phyloP scores from a whole-genome alignment of 306 rosid genomes.

The Medicago ruthenica region DNA sequence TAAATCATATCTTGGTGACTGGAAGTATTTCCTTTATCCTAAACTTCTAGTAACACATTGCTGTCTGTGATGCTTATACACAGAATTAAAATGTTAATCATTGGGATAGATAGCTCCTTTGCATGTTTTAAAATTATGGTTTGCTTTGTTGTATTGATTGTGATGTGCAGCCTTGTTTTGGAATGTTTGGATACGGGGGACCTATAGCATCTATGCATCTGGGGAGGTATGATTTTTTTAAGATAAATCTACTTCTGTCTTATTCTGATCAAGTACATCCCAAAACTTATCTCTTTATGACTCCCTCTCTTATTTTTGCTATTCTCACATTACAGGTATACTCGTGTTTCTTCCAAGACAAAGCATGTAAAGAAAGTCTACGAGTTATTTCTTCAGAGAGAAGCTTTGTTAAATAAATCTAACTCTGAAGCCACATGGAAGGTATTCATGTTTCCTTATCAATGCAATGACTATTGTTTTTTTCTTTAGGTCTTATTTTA shows the following conservation, averaged over 20 bases:
- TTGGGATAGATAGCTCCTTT: not conserved
- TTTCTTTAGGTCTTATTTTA: not conserved
- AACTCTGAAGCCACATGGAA: conserved; percentile 53
- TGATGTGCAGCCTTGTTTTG: conserved; percentile 72
- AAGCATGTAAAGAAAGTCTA: conserved; percentile 53
- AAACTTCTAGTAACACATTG: conserved; percentile 19
- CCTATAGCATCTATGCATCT: conserved; percentile 70
- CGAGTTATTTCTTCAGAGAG: conserved; percentile 53
- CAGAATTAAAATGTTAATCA: not conserved
- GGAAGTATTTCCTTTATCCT: not conserved
- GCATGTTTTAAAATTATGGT: not conserved
- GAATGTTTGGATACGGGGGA: conserved; percentile 80
- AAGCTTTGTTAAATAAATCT: conserved; percentile 57
- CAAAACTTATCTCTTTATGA: not conserved
- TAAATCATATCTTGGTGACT: conserved; percentile 18
- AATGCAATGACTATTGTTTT: conserved; percentile 10
- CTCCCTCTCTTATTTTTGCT: not conserved
- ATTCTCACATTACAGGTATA: conserved; percentile 45
- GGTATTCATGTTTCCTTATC: conserved; percentile 45
- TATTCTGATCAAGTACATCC: conserved; percentile 1
- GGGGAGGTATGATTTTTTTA: conserved; percentile 53
- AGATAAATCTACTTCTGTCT: not conserved
- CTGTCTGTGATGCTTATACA: not conserved
- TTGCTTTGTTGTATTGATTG: conserved; percentile 16
- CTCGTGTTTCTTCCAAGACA: conserved; percentile 64